Evolutionary conservation across 75 land plant species (phyloP), one percentile per base, ranked within the genome.

Genomic region (Picea glauca): DNA sequence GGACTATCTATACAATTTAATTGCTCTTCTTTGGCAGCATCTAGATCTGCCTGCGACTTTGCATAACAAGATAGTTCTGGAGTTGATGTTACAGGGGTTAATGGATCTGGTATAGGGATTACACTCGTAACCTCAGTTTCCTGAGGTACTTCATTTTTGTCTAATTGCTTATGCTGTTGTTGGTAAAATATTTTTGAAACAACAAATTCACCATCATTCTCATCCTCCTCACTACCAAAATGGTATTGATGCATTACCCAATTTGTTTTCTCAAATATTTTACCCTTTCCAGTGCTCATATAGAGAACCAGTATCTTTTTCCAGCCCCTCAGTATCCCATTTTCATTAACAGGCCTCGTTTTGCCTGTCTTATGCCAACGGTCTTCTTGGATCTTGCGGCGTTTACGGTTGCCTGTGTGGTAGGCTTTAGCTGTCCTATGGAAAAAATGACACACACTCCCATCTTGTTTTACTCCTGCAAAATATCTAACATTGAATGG

Each of bases 171-270:
- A 62, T 83, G 80, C 65, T 88, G 92, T 60, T 90, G 94, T 76
- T 94, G 98, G 77, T 87, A 88, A 63, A 88, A 93, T 32, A 94
- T 80, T 81, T 94, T 94, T 12, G 96, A 94, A 17, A 91, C 87
- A 66, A 94, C 98, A 80, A 77, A 88, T 78, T 93, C 89, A 12
- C 93, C 93, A 35, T 94, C 95, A n/a, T 76, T 86, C 79, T 94
- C 98, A 72, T 93, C 93, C 66, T 94, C 98, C 58, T 80, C 84
- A 5, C 81, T 85, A n/a, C 98, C 98, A 14, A 92, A 75, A 78
- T 94, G 98, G 74, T 93, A 94, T 76, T 94, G 98, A 75, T 94
- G 98, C 95, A 94, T 93, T n/a, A 94, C 93, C 98, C 98, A 94
- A 58, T 93, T 91, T n/a, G 98, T 94, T 84, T 94, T 94, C 84